Evolutionary conservation across 805 yeast genomes (phyloP).

Genomic region (Zygosaccharomyces rouxii): DNA sequence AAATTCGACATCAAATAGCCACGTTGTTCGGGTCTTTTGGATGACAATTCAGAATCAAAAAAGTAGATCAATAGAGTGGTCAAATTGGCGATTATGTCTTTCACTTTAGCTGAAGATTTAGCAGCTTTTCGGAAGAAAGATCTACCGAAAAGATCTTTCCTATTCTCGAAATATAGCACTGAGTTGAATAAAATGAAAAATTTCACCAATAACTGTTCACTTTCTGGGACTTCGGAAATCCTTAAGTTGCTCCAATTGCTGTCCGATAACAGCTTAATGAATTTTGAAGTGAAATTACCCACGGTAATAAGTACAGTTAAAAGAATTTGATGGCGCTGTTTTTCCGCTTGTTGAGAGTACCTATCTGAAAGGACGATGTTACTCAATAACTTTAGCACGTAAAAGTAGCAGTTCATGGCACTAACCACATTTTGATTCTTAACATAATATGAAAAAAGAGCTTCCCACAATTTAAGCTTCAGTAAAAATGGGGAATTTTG

Average conservation of each 20-base stretch:
- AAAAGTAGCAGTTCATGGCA: constrained; percentile 48
- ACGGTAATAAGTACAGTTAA: constrained; percentile 50
- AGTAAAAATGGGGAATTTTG: constrained; percentile 59
- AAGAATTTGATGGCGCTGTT: constrained; percentile 41
- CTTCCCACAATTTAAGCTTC: constrained; percentile 69
- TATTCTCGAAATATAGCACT: constrained; percentile 48
- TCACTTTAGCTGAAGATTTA: constrained; percentile 42
- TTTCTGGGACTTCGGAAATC: neutral
- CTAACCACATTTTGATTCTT: constrained; percentile 30
- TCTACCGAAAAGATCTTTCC: constrained; percentile 35
- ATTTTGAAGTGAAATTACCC: constrained; percentile 45
- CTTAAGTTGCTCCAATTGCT: constrained; percentile 36
- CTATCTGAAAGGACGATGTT: constrained; percentile 33
- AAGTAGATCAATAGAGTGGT: constrained; percentile 19
- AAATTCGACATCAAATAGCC: constrained; percentile 26
- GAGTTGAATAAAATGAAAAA: constrained; percentile 43
- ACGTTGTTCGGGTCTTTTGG: constrained; percentile 2
- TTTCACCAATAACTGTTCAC: constrained; percentile 26
- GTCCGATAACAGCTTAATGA: constrained; percentile 28
- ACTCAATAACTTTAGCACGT: constrained; percentile 43
- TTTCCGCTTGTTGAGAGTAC: constrained; percentile 23
- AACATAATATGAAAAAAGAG: constrained; percentile 55
- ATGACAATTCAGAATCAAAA: constrained; percentile 4
- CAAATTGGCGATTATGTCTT: constrained; percentile 41
- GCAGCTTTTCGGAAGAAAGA: constrained; percentile 44